A percentile compares a stretch with the other conserved stretches of the same genome.
Evolutionary conservation across 768 basidiomycete species (phyloP).

Genomic region (Solioccasus polychromus): DNA sequence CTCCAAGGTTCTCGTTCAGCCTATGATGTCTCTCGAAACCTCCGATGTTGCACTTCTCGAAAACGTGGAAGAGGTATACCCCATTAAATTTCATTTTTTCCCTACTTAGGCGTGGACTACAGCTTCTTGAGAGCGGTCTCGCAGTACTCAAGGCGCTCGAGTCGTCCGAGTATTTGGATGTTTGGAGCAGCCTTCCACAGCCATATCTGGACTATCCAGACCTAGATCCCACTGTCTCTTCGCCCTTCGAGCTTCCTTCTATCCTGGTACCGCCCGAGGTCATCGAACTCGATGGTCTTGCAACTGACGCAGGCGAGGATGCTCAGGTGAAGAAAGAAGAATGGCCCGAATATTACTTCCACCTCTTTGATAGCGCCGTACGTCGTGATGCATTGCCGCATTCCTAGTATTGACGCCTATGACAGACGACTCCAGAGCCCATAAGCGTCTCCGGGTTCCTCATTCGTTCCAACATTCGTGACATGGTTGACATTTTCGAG

Average conservation of each 20-base stretch:
- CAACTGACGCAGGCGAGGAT: constrained; percentile 67
- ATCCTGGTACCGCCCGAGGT: constrained; percentile 87
- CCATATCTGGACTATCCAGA: constrained; percentile 56
- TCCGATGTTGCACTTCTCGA: constrained; percentile 42
- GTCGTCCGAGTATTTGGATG: constrained; percentile 55
- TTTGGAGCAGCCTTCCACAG: constrained; percentile 55
- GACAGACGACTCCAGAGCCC: constrained; percentile 74
- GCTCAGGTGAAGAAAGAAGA: constrained; percentile 77
- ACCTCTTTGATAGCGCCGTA: constrained; percentile 62
- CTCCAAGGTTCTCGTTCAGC: constrained; percentile 65
- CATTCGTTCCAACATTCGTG: constrained; percentile 68
- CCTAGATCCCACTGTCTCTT: constrained; percentile 36
- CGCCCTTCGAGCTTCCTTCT: constrained; percentile 67
- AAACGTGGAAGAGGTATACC: constrained; percentile 58
- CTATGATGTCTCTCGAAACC: constrained; percentile 49
- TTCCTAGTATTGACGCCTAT: constrained; percentile 3
- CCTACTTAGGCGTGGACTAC: constrained; percentile 1
- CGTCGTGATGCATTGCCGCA: constrained; percentile 6
- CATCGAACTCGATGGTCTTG: constrained; percentile 73
- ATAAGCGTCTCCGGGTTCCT: constrained; percentile 75
- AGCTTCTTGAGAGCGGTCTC: constrained; percentile 79
- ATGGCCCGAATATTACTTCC: constrained; percentile 71
- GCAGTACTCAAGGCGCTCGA: constrained; percentile 61
- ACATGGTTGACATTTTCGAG: constrained; percentile 87
- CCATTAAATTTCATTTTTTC: neutral